Base-by-base conservation (phyloP, 495 filamentous ascomycete genomes). In the Penicillium cosmopolitanum region DNA sequence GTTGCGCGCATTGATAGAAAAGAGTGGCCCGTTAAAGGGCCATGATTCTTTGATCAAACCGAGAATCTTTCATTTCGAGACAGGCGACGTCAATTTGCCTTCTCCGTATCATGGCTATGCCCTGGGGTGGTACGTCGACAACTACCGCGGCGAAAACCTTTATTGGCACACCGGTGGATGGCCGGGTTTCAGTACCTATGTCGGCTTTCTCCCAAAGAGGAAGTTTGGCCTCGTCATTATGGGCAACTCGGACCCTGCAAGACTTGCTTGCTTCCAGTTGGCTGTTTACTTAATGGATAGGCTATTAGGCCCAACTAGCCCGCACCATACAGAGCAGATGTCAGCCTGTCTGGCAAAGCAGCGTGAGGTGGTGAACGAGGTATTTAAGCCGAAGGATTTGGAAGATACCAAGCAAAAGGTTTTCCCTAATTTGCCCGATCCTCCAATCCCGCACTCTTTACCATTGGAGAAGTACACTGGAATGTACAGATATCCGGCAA, bases 161-260 rank as follows among this genome's bases (percentile, higher is more conserved):
- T 76, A 76, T 48, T 70, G 67, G 31, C 82, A 85, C 50, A 46
- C 57, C 15, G 82, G 82, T 5, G 75, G 75, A 10, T 73, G 82
- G 72, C 62, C 71, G 15, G 81, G 78, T 0, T 81, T 77, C 53
- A 75, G 71, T 2, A 67, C 77, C 0, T 58, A 75, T 42, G 68
- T 85, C 3, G 72, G 71, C 13, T 81, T 80, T 57, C 55, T 85
- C 19, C 82, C 82, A 0, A 69, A 68, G 6, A 56, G 73, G 10
- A 56, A 73, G 7, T 85, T 71, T 47, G 82, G 80, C 1, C 69
- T 82, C 11, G 74, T 76, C 0, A 65, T 75, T 21, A 72, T 85
- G 66, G 77, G 63, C 1, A 85, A 85, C 52, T 54, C 43, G 1
- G 38, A 42, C 10, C 36, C 54, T 3, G 62, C 58, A 12, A 31